Conservation (phyloP, 192 early-diverging fungal species). For the Linnemannia exigua region DNA sequence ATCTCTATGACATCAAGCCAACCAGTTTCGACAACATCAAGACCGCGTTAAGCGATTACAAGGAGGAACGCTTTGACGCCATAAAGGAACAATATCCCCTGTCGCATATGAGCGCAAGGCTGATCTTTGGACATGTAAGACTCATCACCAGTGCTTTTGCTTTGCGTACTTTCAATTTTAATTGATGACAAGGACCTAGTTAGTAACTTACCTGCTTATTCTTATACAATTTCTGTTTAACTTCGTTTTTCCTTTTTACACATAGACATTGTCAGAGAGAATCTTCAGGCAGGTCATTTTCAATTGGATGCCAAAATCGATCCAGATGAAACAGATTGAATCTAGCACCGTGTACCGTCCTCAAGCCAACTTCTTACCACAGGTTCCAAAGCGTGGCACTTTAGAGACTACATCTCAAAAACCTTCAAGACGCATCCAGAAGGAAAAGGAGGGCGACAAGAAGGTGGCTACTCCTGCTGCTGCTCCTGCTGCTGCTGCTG, state of each 20-base stretch:
- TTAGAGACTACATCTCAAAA: not conserved
- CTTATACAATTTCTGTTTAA: too few species aligned
- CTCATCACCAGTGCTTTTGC: too few species aligned
- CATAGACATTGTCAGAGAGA: not conserved
- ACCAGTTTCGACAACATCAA: not conserved
- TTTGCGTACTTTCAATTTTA: too few species aligned
- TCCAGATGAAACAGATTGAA: not conserved
- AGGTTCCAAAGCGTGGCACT: not conserved
- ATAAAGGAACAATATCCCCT: not conserved
- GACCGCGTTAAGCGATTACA: not conserved
- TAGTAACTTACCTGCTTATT: not conserved
- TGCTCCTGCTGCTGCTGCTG: not conserved
- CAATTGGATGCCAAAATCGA: not conserved
- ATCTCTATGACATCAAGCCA: conserved; percentile 7
- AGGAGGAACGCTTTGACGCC: not conserved
- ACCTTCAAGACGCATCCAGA: not conserved
- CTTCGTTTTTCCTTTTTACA: not conserved
- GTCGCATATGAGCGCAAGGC: not conserved
- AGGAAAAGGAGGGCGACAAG: not conserved
- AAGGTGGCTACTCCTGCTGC: not conserved
- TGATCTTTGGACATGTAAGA: not conserved
- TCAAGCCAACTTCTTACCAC: not conserved
- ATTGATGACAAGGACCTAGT: too few species aligned
- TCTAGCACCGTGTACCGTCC: not conserved
- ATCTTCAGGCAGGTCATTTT: not conserved